A percentile compares a stretch with the other conserved stretches of the same genome.
Evolutionary conservation across 73 alveolate species (phyloP).

Genomic region (Tetrahymena elliotti): DNA sequence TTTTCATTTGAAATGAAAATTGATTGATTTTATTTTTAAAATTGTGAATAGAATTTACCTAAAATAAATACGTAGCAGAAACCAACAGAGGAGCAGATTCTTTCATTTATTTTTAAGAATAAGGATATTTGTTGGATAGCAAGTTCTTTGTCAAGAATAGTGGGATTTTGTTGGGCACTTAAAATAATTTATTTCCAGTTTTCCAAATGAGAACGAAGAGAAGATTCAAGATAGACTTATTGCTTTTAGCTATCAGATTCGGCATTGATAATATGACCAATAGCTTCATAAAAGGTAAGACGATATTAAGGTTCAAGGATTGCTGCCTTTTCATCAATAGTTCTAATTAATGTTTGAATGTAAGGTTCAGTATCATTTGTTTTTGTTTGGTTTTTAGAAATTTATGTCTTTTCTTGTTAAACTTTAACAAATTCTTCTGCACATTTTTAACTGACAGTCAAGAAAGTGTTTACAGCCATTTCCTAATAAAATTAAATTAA

Average conservation of each 20-base stretch:
- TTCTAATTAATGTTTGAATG: conserved; percentile 82
- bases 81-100: conserved; percentile 80
- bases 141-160: conserved; percentile 55
- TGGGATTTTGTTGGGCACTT: conserved; percentile 56
- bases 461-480: conserved; percentile 95
- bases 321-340: conserved; percentile 63
- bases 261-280: conserved; percentile 84
- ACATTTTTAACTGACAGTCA: conserved; percentile 71
- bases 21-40: conserved; percentile 52
- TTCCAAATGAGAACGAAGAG: conserved; percentile 58
- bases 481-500: conserved; percentile 49
- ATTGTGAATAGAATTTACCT: too few relatives aligned
- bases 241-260: conserved; percentile 53
- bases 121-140: conserved; percentile 64
- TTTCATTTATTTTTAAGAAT: conserved; percentile 73
- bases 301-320: conserved; percentile 83
- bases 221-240: conserved; percentile 44
- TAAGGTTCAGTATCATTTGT: conserved; percentile 75
- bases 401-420: background rate
- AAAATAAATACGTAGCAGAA: conserved; percentile 71
- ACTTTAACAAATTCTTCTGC: conserved; percentile 56
- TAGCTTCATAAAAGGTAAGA: conserved; percentile 87
- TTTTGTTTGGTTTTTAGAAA: conserved; percentile 32
- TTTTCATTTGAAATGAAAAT: conserved; percentile 48
- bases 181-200: conserved; percentile 66